Percentiles rank a stretch among this genome's conserved stretches.
phyloP scores from a whole-genome alignment of 202 grass and related monocot genomes.

The Eragrostis tef region DNA sequence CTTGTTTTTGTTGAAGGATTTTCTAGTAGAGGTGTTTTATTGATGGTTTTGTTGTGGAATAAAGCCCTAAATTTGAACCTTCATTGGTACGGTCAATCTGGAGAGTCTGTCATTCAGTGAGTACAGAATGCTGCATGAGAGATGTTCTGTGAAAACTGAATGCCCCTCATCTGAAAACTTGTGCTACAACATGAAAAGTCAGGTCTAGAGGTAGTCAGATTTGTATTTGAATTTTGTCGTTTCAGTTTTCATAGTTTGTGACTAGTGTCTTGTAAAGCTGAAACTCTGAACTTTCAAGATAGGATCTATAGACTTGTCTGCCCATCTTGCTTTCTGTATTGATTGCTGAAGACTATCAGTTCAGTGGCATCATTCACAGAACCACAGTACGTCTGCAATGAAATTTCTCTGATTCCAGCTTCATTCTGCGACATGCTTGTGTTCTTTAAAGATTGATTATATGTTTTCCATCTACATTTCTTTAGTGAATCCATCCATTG shows the following conservation, averaged over 20 bases:
- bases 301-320: background rate
- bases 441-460: background rate
- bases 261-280: constrained; percentile 3
- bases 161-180: background rate
- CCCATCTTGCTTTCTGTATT: background rate
- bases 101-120: background rate
- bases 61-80: background rate
- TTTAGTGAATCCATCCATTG: background rate
- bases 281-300: background rate
- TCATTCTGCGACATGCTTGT: background rate
- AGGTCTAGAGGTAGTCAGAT: constrained; percentile 14
- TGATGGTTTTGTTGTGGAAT: background rate
- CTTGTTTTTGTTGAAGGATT: background rate
- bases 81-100: background rate
- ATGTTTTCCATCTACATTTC: background rate
- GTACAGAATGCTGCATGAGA: background rate
- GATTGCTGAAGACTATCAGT: background rate
- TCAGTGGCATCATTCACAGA: background rate
- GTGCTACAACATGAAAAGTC: background rate
- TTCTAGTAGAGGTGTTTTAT: background rate
- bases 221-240: constrained; percentile 21
- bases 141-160: background rate
- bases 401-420: background rate
- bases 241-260: background rate
- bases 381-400: background rate